Conservation (phyloP, 176 grass and related monocot species). For the sorghum (Sorghum bicolor) region Sorghum_bicolor_NCBIv3 NC_012875.2:6309501-6310000, state of each 20-base stretch:
- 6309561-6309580: too few species aligned
- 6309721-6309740: conserved; percentile 54
- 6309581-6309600: too few species aligned
- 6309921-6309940: background rate
- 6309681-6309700: conserved; percentile 51
- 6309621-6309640: background rate
- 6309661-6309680: conserved; percentile 51
- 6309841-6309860: conserved; percentile 55
- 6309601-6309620: background rate
- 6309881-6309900: conserved; percentile 41
- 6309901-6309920: conserved; percentile 48
- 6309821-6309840: conserved; percentile 41
- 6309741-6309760: conserved; percentile 41
- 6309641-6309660: conserved; percentile 16
- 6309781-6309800: conserved; percentile 56
- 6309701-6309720: conserved; percentile 58
- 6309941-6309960: background rate
- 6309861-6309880: conserved; percentile 48
- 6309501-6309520: too few species aligned
- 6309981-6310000: background rate
- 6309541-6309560: too few species aligned
- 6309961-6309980: background rate
- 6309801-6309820: conserved; percentile 48
- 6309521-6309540: too few species aligned
- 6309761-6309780: conserved; percentile 36